These are phyloP conservation scores for Metarhizium guizhouense DNA, from an alignment of 2,329 filamentous ascomycete species.

Conservation along the genomic window DNA sequence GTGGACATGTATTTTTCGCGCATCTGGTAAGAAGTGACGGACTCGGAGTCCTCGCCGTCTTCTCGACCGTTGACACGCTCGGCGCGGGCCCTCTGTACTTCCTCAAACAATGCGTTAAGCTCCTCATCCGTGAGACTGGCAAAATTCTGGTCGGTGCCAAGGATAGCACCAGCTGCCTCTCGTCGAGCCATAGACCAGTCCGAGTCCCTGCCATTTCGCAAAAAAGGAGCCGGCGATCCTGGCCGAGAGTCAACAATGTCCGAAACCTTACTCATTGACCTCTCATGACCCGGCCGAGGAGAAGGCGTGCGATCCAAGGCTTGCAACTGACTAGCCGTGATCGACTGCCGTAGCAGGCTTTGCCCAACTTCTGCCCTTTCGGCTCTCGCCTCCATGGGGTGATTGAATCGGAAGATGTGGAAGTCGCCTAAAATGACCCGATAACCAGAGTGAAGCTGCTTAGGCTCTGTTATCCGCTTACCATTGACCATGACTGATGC, in stretches of 20 bases:
- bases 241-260: slow-evolving; percentile 72
- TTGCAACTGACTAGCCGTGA: slow-evolving; percentile 53
- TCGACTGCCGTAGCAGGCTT: slow-evolving; percentile 78
- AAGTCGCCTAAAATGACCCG: slow-evolving; percentile 96
- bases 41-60: slow-evolving; percentile 83
- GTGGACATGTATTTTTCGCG: slow-evolving; percentile 94
- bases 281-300: slow-evolving; percentile 57
- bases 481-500: slow-evolving; percentile 98
- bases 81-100: slow-evolving; percentile 81
- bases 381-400: slow-evolving; percentile 89
- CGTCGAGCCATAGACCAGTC: slow-evolving; percentile 92
- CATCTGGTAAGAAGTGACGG: slow-evolving; percentile 75
- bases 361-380: slow-evolving; percentile 76
- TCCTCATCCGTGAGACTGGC: slow-evolving; percentile 87
- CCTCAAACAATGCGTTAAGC: slow-evolving; percentile 85
- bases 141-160: slow-evolving; percentile 88
- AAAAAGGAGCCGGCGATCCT: slow-evolving; percentile 66
- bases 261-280: slow-evolving; percentile 71
- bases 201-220: slow-evolving; percentile 62
- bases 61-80: slow-evolving; percentile 64
- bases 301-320: slow-evolving; percentile 45
- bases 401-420: slow-evolving; percentile 97
- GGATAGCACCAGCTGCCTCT: slow-evolving; percentile 84
- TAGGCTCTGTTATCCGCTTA: slow-evolving; percentile 76
- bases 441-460: slow-evolving; percentile 81